Percentiles rank a stretch among this genome's conserved stretches.
phyloP scores from a whole-genome alignment of 768 basidiomycete genomes.

The Neoboletus magnificus region DNA sequence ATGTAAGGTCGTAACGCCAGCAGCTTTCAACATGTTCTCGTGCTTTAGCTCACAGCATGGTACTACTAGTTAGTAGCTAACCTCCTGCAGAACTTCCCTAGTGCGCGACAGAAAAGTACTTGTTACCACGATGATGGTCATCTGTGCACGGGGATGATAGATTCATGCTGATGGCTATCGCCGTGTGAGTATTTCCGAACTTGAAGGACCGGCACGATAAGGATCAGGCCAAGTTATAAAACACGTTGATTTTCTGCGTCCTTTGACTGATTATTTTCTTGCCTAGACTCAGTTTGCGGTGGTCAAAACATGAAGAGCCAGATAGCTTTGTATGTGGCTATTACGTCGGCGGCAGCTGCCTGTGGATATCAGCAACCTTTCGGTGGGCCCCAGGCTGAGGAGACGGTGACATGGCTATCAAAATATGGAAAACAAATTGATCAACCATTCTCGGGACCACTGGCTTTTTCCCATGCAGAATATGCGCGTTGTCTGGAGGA shows the following conservation, averaged over 20 bases:
- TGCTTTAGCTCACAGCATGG: background rate
- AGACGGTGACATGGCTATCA: constrained; percentile 51
- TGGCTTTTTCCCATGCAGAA: constrained; percentile 80
- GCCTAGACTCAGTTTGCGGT: background rate
- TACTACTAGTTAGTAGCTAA: no score
- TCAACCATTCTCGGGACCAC: constrained; percentile 73
- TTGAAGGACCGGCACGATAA: background rate
- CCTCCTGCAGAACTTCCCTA: no score
- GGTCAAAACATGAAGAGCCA: constrained; percentile 13
- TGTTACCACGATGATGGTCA: background rate
- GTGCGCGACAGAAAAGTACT: background rate
- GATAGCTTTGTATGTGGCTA: background rate
- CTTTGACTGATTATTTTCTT: background rate
- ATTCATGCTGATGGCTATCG: background rate
- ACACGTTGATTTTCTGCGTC: background rate
- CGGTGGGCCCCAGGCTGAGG: background rate
- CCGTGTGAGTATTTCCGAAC: background rate
- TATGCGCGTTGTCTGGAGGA: constrained; percentile 39
- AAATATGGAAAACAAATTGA: constrained; percentile 78
- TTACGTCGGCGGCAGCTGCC: background rate
- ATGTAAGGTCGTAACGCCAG: background rate
- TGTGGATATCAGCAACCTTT: constrained; percentile 17
- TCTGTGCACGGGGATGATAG: background rate
- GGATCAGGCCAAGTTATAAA: background rate
- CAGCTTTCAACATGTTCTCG: background rate